Evolutionary conservation across 2,329 filamentous ascomycete genomes (phyloP).

Genomic region (Colletotrichum sp.): DNA sequence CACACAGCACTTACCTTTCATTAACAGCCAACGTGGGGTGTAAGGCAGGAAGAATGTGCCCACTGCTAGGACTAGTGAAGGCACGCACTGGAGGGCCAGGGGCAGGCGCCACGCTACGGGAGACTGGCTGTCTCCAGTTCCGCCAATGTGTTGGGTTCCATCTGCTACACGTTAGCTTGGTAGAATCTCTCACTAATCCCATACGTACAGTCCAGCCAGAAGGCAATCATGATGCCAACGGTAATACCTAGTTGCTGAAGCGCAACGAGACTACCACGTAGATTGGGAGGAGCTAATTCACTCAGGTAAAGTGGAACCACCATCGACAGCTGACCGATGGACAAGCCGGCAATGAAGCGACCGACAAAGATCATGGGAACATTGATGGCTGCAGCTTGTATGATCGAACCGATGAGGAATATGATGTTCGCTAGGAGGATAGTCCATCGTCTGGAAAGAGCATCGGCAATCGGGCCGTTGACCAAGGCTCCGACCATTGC

Average conservation of each 20-base stretch:
- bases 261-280: slow-evolving; percentile 52
- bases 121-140: slow-evolving; percentile 48
- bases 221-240: slow-evolving; percentile 45
- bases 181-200: fast-evolving
- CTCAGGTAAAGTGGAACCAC: slow-evolving; percentile 46
- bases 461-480: slow-evolving; percentile 43
- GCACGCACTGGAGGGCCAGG: slow-evolving; percentile 48
- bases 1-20: slow-evolving; percentile 22
- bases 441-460: slow-evolving; percentile 35
- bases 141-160: slow-evolving; percentile 44
- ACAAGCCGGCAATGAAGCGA: slow-evolving; percentile 1
- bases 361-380: slow-evolving; percentile 41
- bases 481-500: slow-evolving; percentile 56
- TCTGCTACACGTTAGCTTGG: slow-evolving; percentile 11
- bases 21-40: slow-evolving; percentile 37
- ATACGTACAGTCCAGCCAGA: slow-evolving; percentile 40
- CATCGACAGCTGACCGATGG: not conserved
- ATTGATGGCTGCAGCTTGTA: slow-evolving; percentile 47
- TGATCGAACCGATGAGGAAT: slow-evolving; percentile 45
- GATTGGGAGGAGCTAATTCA: slow-evolving; percentile 52
- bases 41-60: slow-evolving; percentile 59
- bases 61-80: slow-evolving; percentile 57
- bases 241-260: slow-evolving; percentile 47
- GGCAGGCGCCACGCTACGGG: slow-evolving; percentile 50
- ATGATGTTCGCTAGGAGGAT: slow-evolving; percentile 39